Conservation (phyloP, 495 filamentous ascomycete genomes). For the Neurospora tetraspora region DNA sequence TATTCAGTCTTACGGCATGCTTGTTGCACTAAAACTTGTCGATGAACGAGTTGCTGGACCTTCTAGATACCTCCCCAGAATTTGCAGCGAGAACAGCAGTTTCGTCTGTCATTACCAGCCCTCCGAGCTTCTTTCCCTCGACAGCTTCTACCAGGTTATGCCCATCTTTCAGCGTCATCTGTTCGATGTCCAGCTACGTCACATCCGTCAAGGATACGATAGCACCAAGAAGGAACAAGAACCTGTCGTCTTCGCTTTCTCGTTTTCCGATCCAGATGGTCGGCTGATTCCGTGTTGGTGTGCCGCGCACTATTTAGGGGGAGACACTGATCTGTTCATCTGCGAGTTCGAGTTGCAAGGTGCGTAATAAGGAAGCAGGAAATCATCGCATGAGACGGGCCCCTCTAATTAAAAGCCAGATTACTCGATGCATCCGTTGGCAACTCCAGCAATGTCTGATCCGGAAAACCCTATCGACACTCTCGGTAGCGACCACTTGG, state of each 20-base stretch:
- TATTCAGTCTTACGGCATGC: slow-evolving; percentile 15
- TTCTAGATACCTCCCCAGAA: slow-evolving; percentile 8
- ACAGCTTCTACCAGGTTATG: slow-evolving; percentile 12
- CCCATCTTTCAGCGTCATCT: slow-evolving; percentile 11
- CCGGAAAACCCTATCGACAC: slow-evolving; percentile 9
- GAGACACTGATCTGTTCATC: slow-evolving; percentile 10
- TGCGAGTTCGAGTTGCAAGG: slow-evolving; percentile 19
- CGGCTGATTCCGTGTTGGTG: slow-evolving; percentile 16
- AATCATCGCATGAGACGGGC: not conserved
- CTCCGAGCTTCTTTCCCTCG: slow-evolving; percentile 8
- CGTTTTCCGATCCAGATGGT: slow-evolving; percentile 13
- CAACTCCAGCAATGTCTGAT: not conserved
- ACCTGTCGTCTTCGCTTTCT: slow-evolving; percentile 15
- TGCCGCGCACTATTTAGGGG: slow-evolving; percentile 15
- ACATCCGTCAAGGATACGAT: slow-evolving; percentile 4
- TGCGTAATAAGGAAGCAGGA: not conserved
- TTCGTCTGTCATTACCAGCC: slow-evolving; percentile 12
- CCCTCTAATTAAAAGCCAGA: not conserved
- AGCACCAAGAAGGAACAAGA: slow-evolving; percentile 7
- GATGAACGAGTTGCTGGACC: slow-evolving; percentile 3
- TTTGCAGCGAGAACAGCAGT: slow-evolving; percentile 16
- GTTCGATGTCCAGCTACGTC: slow-evolving; percentile 12
- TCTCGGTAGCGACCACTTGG: slow-evolving; percentile 16
- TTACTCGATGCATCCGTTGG: slow-evolving; percentile 12
- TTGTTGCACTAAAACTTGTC: slow-evolving; percentile 12